Conservation (phyloP, 768 basidiomycete species). For the Suillus plorans region DNA sequence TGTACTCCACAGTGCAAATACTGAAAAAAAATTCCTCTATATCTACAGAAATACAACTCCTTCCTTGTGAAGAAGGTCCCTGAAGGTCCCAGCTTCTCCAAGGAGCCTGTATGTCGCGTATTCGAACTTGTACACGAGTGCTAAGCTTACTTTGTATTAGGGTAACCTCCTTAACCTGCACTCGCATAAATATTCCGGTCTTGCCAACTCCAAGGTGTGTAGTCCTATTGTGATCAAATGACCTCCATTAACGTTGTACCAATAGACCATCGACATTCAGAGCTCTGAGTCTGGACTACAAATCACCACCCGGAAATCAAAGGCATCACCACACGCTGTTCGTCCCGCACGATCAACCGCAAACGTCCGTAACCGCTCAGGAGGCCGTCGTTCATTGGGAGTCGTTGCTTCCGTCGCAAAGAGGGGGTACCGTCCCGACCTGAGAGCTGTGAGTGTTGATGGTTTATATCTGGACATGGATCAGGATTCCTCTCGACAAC, state of each 20-base stretch:
- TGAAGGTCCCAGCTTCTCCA: conserved; percentile 80
- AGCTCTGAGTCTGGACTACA: conserved; percentile 56
- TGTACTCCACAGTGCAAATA: background rate
- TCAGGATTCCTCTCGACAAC: conserved; percentile 2
- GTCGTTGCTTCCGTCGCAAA: conserved; percentile 58
- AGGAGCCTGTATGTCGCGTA: conserved; percentile 64
- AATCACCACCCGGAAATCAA: conserved; percentile 65
- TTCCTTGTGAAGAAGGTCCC: conserved; percentile 77
- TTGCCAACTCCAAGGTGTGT: conserved; percentile 78
- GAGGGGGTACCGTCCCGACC: conserved; percentile 75
- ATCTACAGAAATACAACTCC: conserved; percentile 71
- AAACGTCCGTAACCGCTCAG: conserved; percentile 65
- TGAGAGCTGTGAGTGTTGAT: conserved; percentile 62
- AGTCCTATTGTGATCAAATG: background rate
- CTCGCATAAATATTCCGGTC: conserved; percentile 91
- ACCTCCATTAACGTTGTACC: conserved; percentile 2
- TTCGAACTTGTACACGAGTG: background rate
- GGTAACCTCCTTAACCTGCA: conserved; percentile 86
- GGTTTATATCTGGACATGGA: background rate
- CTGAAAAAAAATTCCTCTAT: conserved; percentile 9
- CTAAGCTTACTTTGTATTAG: conserved; percentile 36
- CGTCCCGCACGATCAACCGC: conserved; percentile 46
- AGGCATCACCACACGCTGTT: conserved; percentile 53
- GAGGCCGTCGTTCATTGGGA: conserved; percentile 68
- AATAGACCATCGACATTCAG: conserved; percentile 64